Percentiles rank a stretch among this genome's conserved stretches.
Evolutionary conservation across 1,139 yeast genomes (phyloP).

Genomic region (Fermentozyma sake): DNA sequence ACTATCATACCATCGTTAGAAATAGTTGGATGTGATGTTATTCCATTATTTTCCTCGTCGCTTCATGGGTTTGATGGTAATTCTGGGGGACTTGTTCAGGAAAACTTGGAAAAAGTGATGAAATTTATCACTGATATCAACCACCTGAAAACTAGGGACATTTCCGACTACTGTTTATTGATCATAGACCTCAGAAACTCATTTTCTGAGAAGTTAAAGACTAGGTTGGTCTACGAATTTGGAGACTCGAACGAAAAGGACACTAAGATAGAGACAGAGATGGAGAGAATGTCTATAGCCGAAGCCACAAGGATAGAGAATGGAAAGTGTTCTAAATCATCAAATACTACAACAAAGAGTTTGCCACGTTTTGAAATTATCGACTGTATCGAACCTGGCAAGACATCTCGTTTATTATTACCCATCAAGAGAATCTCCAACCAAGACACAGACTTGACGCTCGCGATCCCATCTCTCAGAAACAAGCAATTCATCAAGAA

Average conservation of each 20-base stretch:
- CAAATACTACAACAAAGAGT: no score
- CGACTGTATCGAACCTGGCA: conserved; percentile 40
- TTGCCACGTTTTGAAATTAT: conserved; percentile 20
- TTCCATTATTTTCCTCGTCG: conserved; percentile 42
- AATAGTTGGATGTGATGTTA: conserved; percentile 66
- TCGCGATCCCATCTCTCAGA: conserved; percentile 70
- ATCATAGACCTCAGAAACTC: conserved; percentile 68
- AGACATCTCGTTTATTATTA: conserved; percentile 58
- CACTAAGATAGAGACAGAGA: no score
- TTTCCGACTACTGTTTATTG: conserved; percentile 55
- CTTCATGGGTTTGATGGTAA: conserved; percentile 18
- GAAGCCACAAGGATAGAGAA: no score
- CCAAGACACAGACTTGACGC: conserved; percentile 37
- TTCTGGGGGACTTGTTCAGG: conserved; percentile 14
- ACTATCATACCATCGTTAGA: conserved; percentile 72
- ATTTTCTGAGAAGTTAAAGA: conserved; percentile 48
- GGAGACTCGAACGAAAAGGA: conserved; percentile 7
- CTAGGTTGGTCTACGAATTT: conserved; percentile 16
- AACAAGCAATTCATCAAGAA: conserved; percentile 71
- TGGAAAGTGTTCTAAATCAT: no score
- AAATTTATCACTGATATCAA: conserved; percentile 16
- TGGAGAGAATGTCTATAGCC: no score
- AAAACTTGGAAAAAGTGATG: conserved; percentile 17
- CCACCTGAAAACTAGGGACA: conserved; percentile 16
- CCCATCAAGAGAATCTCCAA: conserved; percentile 59